phyloP scores from a whole-genome alignment of 768 basidiomycete genomes.

The Lactarius hatsudake region DNA sequence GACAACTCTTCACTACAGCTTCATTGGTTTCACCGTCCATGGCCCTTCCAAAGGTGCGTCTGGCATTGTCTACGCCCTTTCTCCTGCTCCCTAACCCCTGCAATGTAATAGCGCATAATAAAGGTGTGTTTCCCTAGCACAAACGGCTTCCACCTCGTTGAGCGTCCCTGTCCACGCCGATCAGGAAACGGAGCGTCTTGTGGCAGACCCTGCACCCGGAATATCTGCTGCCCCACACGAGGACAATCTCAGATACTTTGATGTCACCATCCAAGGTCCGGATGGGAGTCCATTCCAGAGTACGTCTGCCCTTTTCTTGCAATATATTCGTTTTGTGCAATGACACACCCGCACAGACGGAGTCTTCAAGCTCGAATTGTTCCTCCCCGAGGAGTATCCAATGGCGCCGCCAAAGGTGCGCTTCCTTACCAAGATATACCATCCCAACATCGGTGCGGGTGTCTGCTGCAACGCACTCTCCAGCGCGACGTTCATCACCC shows the following conservation, averaged over 20 bases:
- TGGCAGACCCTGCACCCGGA: constrained; percentile 95
- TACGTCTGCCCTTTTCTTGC: constrained; percentile 31
- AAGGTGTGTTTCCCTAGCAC: constrained; percentile 39
- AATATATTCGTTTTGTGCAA: neutral
- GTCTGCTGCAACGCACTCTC: neutral
- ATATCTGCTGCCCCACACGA: constrained; percentile 95
- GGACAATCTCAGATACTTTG: constrained; percentile 97
- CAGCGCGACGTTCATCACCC: constrained; percentile 1
- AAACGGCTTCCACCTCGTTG: neutral
- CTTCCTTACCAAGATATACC: constrained; percentile 97
- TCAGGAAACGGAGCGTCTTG: constrained; percentile 96
- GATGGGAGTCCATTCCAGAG: constrained; percentile 88
- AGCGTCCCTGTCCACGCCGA: constrained; percentile 7
- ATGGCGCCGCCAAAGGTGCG: constrained; percentile 99
- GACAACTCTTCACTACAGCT: neutral
- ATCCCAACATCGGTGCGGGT: constrained; percentile 93
- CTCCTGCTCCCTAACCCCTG: neutral
- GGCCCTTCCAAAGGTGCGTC: constrained; percentile 53
- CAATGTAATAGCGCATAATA: constrained; percentile 47
- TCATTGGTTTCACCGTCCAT: constrained; percentile 30
- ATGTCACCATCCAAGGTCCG: constrained; percentile 95
- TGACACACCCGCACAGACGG: constrained; percentile 55
- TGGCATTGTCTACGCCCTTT: neutral
- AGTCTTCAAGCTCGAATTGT: constrained; percentile 92
- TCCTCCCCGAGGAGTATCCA: constrained; percentile 98